Evolutionary conservation across 2,329 filamentous ascomycete species (phyloP).

Genomic region (Periconia digitata): DNA sequence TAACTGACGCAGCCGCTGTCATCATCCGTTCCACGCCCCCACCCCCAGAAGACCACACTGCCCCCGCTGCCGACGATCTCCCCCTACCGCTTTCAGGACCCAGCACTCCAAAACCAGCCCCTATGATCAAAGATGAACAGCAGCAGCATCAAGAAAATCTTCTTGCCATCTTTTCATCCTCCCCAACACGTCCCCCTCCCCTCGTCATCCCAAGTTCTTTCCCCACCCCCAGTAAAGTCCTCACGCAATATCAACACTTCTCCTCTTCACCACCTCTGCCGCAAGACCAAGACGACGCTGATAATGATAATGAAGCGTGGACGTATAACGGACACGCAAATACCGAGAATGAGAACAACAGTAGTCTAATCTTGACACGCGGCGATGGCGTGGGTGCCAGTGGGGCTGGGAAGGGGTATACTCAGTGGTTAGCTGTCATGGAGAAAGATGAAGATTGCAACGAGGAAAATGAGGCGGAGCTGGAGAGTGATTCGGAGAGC

Average conservation of each 20-base stretch:
- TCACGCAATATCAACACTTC: background rate
- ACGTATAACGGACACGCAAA: background rate
- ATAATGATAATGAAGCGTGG: background rate
- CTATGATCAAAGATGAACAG: slow-evolving; percentile 14
- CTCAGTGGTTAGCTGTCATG: slow-evolving; percentile 2
- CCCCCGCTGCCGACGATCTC: background rate
- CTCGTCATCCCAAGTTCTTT: slow-evolving; percentile 39
- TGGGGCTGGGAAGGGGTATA: slow-evolving; percentile 1
- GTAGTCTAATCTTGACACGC: slow-evolving; percentile 18
- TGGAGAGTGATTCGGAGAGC: slow-evolving; percentile 16
- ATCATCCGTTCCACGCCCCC: background rate
- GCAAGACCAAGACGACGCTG: no score
- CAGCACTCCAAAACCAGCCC: slow-evolving; percentile 15
- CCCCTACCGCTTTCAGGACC: slow-evolving; percentile 11
- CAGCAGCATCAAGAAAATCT: background rate
- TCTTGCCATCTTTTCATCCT: slow-evolving; percentile 7
- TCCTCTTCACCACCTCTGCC: background rate
- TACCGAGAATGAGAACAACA: slow-evolving; percentile 20
- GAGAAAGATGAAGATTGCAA: background rate
- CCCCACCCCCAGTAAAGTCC: slow-evolving; percentile 27
- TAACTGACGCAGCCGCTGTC: background rate
- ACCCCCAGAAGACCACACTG: background rate
- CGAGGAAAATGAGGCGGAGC: background rate
- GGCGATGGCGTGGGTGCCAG: background rate
- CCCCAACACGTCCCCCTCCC: slow-evolving; percentile 29